phyloP scores from a whole-genome alignment of 176 grass and related monocot genomes.

The Aechmea fasciata region DNA sequence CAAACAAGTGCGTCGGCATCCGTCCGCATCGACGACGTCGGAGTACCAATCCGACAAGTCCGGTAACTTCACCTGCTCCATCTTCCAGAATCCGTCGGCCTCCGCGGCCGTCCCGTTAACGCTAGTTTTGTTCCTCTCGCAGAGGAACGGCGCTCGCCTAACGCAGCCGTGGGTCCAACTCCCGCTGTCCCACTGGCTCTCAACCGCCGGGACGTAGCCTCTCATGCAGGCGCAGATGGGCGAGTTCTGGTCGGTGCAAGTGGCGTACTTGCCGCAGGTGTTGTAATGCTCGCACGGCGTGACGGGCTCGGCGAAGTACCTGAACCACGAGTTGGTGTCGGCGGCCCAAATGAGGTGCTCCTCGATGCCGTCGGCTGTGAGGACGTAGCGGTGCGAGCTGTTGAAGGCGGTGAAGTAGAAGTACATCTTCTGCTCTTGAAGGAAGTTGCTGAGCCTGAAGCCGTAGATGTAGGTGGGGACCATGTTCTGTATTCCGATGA shows the following conservation, averaged over 20 bases:
- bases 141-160: conserved; percentile 28
- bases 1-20: conserved; percentile 39
- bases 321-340: conserved; percentile 12
- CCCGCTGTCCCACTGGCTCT: conserved; percentile 25
- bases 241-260: conserved; percentile 22
- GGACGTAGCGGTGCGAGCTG: conserved; percentile 24
- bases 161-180: conserved; percentile 51
- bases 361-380: conserved; percentile 24
- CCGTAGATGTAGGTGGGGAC: conserved; percentile 31
- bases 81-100: conserved; percentile 33
- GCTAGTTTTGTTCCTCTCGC: conserved; percentile 20
- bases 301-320: conserved; percentile 36
- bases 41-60: conserved; percentile 39
- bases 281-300: conserved; percentile 48
- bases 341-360: conserved; percentile 19
- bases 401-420: conserved; percentile 31
- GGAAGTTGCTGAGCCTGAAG: conserved; percentile 37
- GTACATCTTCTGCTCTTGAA: conserved; percentile 43
- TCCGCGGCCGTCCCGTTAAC: not conserved
- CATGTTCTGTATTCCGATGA: conserved; percentile 38
- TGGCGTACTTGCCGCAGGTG: conserved; percentile 49
- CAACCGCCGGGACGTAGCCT: conserved; percentile 28
- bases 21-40: conserved; percentile 14
- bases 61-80: conserved; percentile 60
- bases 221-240: conserved; percentile 44